Conservation (phyloP, 805 yeast species). For the Teunomyces pallodes region DNA sequence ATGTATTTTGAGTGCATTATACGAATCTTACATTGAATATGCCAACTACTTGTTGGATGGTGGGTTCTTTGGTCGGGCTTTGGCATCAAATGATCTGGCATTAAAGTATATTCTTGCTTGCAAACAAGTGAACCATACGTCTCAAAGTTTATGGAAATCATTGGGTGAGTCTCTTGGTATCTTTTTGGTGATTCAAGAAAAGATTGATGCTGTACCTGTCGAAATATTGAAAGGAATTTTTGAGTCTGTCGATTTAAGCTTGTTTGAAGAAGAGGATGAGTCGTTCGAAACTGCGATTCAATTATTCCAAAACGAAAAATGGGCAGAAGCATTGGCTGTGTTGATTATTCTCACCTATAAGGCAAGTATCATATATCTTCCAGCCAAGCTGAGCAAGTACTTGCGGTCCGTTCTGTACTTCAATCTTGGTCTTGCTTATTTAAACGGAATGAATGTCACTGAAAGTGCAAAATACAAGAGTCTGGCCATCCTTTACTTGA, state of each 20-base stretch:
- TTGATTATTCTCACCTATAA: conserved; percentile 47
- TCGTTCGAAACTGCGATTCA: conserved; percentile 10
- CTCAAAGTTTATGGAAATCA: conserved; percentile 65
- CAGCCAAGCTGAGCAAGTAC: conserved; percentile 42
- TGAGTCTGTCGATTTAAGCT: conserved; percentile 12
- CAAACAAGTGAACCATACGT: conserved; percentile 28
- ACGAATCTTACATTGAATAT: conserved; percentile 55
- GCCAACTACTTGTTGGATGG: conserved; percentile 49
- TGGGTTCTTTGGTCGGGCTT: conserved; percentile 70
- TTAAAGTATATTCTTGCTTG: conserved; percentile 43
- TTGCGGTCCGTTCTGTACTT: conserved; percentile 55
- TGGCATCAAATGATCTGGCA: conserved; percentile 45
- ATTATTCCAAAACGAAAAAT: conserved; percentile 11
- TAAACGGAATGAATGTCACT: conserved; percentile 37
- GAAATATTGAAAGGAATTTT: conserved; percentile 17
- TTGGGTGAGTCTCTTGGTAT: conserved; percentile 57
- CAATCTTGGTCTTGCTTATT: conserved; percentile 69
- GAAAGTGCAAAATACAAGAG: conserved; percentile 33
- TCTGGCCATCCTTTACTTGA: conserved; percentile 55
- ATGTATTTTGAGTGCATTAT: conserved; percentile 48
- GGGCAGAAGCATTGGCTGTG: conserved; percentile 32
- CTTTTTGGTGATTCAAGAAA: conserved; percentile 54
- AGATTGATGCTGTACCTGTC: conserved; percentile 48
- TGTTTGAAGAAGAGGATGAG: conserved; percentile 7
- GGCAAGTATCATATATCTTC: conserved; percentile 39